Base-by-base conservation (phyloP, 2,329 filamentous ascomycete species). In the Aspergillus fumigatus region DNA sequence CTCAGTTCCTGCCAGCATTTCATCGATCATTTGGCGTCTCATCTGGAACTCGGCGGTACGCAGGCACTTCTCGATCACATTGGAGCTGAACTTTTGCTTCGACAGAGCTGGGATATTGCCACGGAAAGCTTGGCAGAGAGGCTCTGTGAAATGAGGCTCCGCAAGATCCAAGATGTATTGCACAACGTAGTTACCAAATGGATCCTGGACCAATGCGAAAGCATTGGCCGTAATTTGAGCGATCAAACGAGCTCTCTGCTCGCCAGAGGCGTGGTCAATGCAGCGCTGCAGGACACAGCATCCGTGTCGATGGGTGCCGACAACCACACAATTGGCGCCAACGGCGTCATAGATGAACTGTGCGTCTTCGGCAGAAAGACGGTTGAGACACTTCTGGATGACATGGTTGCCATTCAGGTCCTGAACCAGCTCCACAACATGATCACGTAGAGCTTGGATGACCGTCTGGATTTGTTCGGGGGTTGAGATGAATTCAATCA, bases 351-450 rank as follows among this genome's bases (percentile, higher is more conserved):
- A 97, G 71, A 99, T 97, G 80, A 99, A 99, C 72, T 96, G 88
- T 11, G 92, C 90, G 73, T 97, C 89, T 51, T 84, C 78, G 1
- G 91, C 82, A 62, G 86, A 88, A 41, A 99, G 87, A 74, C 96
- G 95, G 78, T 97, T 99, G 53, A 99, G 84, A 69, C 94, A 99
- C 78, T 99, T 99, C 77, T 99, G 94, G 62, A 99, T 97, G 68
- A 99, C 94, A 69, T 99, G 94, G 69, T 99, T 99, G 73, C 94
- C 94, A 70, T 99, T 99, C 53, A 99, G 82, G 67, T 99, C 94
- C 73, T 99, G 92, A 60, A 99, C 97, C 54, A 99, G 83, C 66
- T 94, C 88, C 21, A 99, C 94, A 50, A 99, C 94, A 58, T 90
- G 86, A 71, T 86, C 83, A 61, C 87, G 84, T 51, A 99, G 83